Percentiles rank a stretch among this genome's conserved stretches.
phyloP scores from a whole-genome alignment of 257 asterid genomes.

The Knoxia roxburghii region DNA sequence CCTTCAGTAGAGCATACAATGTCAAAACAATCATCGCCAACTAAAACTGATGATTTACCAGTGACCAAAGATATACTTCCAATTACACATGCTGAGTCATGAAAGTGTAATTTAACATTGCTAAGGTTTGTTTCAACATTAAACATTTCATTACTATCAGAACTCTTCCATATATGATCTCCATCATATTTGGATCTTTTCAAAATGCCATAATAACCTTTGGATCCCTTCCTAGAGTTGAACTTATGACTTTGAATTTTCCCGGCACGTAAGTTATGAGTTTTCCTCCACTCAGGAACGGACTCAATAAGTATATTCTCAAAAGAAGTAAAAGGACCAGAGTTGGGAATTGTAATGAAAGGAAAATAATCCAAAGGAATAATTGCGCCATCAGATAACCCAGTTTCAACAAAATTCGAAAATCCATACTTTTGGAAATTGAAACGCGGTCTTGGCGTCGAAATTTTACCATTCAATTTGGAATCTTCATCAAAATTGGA shows the following conservation, averaged over 20 bases:
- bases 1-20: slow-evolving; percentile 66
- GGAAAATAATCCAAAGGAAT: slow-evolving; percentile 42
- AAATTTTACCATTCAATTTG: slow-evolving; percentile 25
- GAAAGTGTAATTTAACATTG: slow-evolving; percentile 59
- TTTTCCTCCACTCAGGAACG: slow-evolving; percentile 40
- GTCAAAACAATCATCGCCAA: slow-evolving; percentile 45
- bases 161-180: slow-evolving; percentile 23
- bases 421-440: slow-evolving; percentile 24
- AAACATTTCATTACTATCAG: slow-evolving; percentile 22
- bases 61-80: slow-evolving; percentile 55
- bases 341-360: slow-evolving; percentile 27
- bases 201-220: slow-evolving; percentile 17
- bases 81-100: slow-evolving; percentile 68
- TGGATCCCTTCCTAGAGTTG: slow-evolving; percentile 25
- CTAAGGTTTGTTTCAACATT: slow-evolving; percentile 44
- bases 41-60: slow-evolving; percentile 42
- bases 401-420: slow-evolving; percentile 28
- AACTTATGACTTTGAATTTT: slow-evolving; percentile 23
- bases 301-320: slow-evolving; percentile 32
- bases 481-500: slow-evolving; percentile 30
- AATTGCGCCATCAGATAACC: slow-evolving; percentile 37
- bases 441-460: slow-evolving; percentile 26
- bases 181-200: slow-evolving; percentile 20
- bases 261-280: slow-evolving; percentile 28
- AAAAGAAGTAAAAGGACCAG: slow-evolving; percentile 27